Conservation (phyloP, 2,329 filamentous ascomycete genomes). For the Aspergillus tamarii region DNA sequence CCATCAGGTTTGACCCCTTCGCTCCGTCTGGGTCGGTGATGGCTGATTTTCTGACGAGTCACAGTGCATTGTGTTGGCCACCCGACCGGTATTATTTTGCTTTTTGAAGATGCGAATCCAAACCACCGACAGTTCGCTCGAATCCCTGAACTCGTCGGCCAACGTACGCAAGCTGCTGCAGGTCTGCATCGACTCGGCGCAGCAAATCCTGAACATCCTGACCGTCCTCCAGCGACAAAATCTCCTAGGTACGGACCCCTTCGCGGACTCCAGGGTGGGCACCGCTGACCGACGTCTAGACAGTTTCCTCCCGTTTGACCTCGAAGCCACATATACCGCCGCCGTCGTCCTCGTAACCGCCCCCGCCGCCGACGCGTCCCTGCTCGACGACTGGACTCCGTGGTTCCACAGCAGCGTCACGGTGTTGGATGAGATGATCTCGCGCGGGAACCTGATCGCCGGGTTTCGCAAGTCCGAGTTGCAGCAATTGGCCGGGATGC, state of each 20-base stretch:
- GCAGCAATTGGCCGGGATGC: constrained; percentile 44
- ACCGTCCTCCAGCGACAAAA: constrained; percentile 50
- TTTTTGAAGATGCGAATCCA: constrained; percentile 44
- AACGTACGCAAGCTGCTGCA: constrained; percentile 44
- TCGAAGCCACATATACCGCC: constrained; percentile 51
- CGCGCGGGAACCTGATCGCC: constrained; percentile 52
- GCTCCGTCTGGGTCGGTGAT: background rate
- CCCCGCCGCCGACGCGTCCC: constrained; percentile 38
- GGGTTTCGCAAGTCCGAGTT: constrained; percentile 50
- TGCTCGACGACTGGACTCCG: constrained; percentile 37
- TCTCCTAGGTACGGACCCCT: constrained; percentile 46
- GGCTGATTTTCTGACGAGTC: background rate
- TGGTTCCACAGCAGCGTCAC: constrained; percentile 49
- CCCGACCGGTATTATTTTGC: constrained; percentile 48
- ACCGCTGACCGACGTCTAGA: constrained; percentile 34
- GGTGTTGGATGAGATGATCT: constrained; percentile 53
- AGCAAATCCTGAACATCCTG: constrained; percentile 49
- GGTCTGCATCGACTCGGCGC: constrained; percentile 49
- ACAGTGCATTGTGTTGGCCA: constrained; percentile 47
- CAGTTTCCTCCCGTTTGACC: constrained; percentile 54
- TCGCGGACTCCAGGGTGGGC: background rate
- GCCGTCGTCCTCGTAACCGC: constrained; percentile 48
- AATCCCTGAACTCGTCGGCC: constrained; percentile 38
- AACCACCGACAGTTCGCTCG: constrained; percentile 29
- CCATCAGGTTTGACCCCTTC: constrained; percentile 39